These are phyloP conservation scores for Meyerozyma carpophila DNA, from an alignment of 1,139 yeast genomes.

Conservation along the genomic window DNA sequence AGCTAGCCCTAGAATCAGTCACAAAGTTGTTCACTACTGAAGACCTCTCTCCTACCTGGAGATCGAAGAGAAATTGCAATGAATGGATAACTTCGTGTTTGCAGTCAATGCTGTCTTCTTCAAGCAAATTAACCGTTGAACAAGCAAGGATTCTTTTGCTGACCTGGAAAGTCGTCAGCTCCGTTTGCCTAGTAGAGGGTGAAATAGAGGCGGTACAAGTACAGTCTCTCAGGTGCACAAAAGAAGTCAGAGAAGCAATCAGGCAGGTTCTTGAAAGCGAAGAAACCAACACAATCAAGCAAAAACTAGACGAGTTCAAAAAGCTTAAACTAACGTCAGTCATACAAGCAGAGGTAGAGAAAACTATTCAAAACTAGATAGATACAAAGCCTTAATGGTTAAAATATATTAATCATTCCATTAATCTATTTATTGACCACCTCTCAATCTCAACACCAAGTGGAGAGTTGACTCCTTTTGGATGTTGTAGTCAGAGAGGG, in stretches of 20 bases:
- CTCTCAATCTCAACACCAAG: constrained; percentile 97
- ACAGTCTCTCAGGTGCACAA: not conserved
- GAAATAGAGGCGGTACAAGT: not conserved
- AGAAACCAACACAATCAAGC: not conserved
- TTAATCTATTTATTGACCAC: constrained; percentile 44
- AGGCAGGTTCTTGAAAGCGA: not conserved
- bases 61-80: constrained; percentile 43
- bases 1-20: constrained; percentile 19
- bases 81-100: constrained; percentile 24
- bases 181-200: not conserved
- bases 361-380: not conserved
- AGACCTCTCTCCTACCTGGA: constrained; percentile 50
- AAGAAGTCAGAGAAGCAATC: not conserved
- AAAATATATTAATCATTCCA: not conserved
- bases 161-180: not conserved
- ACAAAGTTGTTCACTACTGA: constrained; percentile 20
- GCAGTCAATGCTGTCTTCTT: not conserved
- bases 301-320: not conserved
- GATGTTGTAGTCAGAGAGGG: constrained; percentile 98
- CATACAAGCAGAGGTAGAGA: constrained; percentile 3
- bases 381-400: not conserved
- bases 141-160: not conserved
- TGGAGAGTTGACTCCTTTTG: constrained; percentile 99
- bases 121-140: not conserved
- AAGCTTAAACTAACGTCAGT: constrained; percentile 3